A percentile compares a stretch with the other conserved stretches of the same genome.
These are phyloP conservation scores for Daldinia grandis DNA, from an alignment of 495 filamentous ascomycete genomes.

Conservation along the genomic window DNA sequence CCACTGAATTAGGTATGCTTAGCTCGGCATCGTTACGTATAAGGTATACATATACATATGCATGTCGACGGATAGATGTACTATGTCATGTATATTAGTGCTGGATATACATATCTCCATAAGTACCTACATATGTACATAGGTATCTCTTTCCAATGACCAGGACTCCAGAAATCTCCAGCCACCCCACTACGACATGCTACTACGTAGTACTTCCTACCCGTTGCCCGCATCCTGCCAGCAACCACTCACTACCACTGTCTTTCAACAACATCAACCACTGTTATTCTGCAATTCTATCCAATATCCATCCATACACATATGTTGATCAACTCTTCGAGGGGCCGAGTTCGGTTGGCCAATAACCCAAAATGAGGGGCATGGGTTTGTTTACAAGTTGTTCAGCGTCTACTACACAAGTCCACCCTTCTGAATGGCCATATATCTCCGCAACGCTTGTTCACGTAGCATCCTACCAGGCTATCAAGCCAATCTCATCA, in stretches of 20 bases:
- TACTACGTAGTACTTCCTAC: slow-evolving; percentile 3
- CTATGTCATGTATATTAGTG: neutral
- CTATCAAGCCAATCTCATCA: slow-evolving; percentile 28
- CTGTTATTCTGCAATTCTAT: slow-evolving; percentile 13
- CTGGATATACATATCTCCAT: neutral
- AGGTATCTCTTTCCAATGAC: neutral
- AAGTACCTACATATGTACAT: slow-evolving; percentile 4
- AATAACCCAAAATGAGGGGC: slow-evolving; percentile 29
- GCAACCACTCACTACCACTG: neutral
- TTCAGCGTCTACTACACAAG: slow-evolving; percentile 36
- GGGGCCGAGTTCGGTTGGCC: slow-evolving; percentile 27
- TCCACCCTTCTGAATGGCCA: slow-evolving; percentile 30
- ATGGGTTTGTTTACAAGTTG: slow-evolving; percentile 41
- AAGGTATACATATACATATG: neutral
- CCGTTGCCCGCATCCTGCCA: neutral
- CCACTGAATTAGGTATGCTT: neutral
- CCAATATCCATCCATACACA: slow-evolving; percentile 46
- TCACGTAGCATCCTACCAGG: slow-evolving; percentile 31
- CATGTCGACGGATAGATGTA: neutral
- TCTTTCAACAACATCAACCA: slow-evolving; percentile 1
- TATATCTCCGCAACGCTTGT: slow-evolving; percentile 32
- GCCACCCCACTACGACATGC: slow-evolving; percentile 14
- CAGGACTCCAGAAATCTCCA: slow-evolving; percentile 1
- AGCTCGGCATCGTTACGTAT: neutral
- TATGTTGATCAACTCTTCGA: slow-evolving; percentile 27